Evolutionary conservation across 2,329 filamentous ascomycete genomes (phyloP).

Genomic region (Cladophialophora yegresii): DNA sequence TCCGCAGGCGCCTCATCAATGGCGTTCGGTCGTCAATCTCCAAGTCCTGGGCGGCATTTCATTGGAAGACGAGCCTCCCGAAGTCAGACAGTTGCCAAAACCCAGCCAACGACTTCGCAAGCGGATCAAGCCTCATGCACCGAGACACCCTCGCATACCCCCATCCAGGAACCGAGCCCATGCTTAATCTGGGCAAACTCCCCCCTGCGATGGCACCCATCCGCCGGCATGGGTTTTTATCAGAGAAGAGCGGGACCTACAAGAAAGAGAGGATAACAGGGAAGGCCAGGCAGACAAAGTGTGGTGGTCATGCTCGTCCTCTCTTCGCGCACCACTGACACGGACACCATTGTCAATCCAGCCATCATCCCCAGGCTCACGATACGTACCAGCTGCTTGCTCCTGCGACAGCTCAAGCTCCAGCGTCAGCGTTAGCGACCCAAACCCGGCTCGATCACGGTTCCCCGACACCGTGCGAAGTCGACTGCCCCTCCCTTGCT

Average conservation of each 20-base stretch:
- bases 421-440: not conserved
- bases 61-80: constrained; percentile 8
- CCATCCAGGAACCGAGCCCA: constrained; percentile 13
- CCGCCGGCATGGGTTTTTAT: not conserved
- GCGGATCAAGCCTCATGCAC: constrained; percentile 5
- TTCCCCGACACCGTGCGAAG: not conserved
- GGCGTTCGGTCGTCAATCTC: constrained; percentile 6
- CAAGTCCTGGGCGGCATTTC: not conserved
- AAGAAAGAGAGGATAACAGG: not conserved
- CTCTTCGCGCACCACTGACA: not conserved
- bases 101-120: constrained; percentile 27
- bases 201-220: not conserved
- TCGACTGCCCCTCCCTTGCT: constrained; percentile 10
- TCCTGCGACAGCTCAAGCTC: too few relatives aligned
- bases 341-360: not conserved
- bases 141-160: constrained; percentile 4
- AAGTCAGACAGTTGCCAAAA: constrained; percentile 32
- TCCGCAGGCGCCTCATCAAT: not conserved
- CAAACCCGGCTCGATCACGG: not conserved
- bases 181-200: constrained; percentile 8
- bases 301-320: not conserved
- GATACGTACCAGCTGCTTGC: not conserved
- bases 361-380: not conserved
- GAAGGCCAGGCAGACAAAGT: not conserved
- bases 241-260: not conserved